A percentile compares a stretch with the other conserved stretches of the same genome.
Evolutionary conservation across 805 yeast genomes (phyloP).

Genomic region (Nakazawaea wyomingensis): DNA sequence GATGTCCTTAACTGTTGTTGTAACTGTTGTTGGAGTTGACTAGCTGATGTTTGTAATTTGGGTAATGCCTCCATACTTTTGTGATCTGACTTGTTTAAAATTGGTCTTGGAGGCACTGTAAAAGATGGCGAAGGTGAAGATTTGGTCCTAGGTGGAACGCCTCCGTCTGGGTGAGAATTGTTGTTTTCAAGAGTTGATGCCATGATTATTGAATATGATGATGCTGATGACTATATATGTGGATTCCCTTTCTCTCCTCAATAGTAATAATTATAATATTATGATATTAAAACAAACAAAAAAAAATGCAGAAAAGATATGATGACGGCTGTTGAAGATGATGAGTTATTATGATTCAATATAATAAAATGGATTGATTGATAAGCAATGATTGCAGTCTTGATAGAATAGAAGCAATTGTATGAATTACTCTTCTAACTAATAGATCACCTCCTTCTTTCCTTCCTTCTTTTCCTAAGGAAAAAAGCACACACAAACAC

Average conservation of each 20-base stretch:
- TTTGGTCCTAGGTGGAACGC: background rate
- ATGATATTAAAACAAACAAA: too few species aligned
- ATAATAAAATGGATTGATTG: too few species aligned
- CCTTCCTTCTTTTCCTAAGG: too few species aligned
- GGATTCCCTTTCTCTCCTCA: background rate
- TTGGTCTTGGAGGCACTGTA: conserved; percentile 9
- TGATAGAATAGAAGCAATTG: too few species aligned
- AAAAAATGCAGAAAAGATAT: background rate
- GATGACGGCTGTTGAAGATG: background rate
- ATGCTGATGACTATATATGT: background rate
- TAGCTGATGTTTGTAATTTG: background rate
- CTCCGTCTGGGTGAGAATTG: background rate
- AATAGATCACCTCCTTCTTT: too few species aligned
- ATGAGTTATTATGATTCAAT: too few species aligned
- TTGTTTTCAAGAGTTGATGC: conserved; percentile 2
- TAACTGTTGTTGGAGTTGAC: background rate
- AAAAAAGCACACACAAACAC: too few species aligned
- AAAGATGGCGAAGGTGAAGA: background rate
- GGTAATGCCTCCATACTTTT: background rate
- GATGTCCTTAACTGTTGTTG: background rate
- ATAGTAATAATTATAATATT: background rate
- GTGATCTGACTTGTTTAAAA: conserved; percentile 9
- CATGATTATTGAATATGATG: background rate
- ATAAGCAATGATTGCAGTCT: too few species aligned
- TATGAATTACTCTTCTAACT: too few species aligned